Conservation (phyloP, 139 green algal species). For the Coelastrella sp. region DNA sequence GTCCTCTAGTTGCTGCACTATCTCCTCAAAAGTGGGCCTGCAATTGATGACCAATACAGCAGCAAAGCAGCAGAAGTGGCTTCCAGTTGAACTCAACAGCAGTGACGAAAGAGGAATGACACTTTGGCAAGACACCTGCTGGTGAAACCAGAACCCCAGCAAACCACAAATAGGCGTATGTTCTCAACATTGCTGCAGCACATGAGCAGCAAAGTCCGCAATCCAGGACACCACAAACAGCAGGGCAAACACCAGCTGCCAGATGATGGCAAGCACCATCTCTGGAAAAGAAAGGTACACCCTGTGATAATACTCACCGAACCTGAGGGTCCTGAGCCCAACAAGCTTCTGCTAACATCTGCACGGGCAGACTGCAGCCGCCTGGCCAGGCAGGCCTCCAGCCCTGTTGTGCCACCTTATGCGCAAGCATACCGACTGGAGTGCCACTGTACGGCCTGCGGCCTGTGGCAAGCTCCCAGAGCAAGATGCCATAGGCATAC, state of each 20-base stretch:
- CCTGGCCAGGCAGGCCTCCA: slow-evolving; percentile 51
- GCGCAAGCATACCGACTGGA: slow-evolving; percentile 53
- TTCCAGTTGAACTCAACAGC: no score
- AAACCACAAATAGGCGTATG: no score
- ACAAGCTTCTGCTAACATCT: slow-evolving; percentile 25
- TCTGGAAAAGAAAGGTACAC: not conserved
- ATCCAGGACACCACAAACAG: no score
- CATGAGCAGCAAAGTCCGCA: no score
- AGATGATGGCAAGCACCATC: not conserved
- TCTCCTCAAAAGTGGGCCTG: slow-evolving; percentile 25
- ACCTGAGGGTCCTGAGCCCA: slow-evolving; percentile 35
- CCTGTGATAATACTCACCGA: not conserved
- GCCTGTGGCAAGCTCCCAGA: slow-evolving; percentile 54
- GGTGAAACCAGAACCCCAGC: no score
- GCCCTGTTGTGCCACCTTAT: slow-evolving; percentile 52
- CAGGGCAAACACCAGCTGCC: not conserved
- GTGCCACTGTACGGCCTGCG: slow-evolving; percentile 53
- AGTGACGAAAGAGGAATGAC: no score
- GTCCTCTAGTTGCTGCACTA: slow-evolving; percentile 38
- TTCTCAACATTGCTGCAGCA: no score
- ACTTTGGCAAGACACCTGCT: no score
- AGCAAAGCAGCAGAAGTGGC: not conserved
- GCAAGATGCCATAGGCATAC: slow-evolving; percentile 57
- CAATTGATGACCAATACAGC: not conserved
- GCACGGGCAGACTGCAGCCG: not conserved